A percentile compares a stretch with the other conserved stretches of the same genome.
These are phyloP conservation scores for Exophiala lecanii-corni DNA, from an alignment of 2,329 filamentous ascomycete genomes.

Conservation along the genomic window DNA sequence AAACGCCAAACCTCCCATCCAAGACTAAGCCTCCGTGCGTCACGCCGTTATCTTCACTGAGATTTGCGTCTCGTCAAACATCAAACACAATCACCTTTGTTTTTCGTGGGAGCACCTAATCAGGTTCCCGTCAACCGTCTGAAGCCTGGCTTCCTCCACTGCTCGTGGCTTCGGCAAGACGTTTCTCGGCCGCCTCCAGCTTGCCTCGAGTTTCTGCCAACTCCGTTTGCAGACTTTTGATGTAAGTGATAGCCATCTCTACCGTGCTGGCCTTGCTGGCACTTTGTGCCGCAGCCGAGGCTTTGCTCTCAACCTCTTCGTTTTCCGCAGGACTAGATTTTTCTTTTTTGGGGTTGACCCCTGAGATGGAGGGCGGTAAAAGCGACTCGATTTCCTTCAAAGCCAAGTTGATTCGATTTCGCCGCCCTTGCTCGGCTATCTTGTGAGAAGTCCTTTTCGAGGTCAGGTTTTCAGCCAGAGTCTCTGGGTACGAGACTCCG, in stretches of 20 bases:
- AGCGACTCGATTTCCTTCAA: conserved; percentile 85
- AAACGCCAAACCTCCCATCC: too few relatives aligned
- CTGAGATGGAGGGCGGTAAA: conserved; percentile 58
- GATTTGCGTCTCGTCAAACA: too few relatives aligned
- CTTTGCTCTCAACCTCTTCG: conserved; percentile 39
- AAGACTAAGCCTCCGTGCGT: too few relatives aligned
- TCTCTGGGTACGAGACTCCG: conserved; percentile 83
- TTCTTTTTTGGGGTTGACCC: conserved; percentile 33
- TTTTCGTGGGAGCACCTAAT: too few relatives aligned
- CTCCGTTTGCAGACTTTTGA: conserved; percentile 76
- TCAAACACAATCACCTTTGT: too few relatives aligned
- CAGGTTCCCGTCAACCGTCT: conserved; percentile 7
- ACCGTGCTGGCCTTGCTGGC: conserved; percentile 96
- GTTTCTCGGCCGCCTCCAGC: conserved; percentile 62
- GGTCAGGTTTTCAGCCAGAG: conserved; percentile 86
- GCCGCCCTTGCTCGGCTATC: conserved; percentile 89
- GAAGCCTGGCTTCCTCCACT: conserved; percentile 21
- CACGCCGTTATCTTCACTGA: too few relatives aligned
- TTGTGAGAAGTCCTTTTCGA: conserved; percentile 98
- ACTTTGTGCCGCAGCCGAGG: conserved; percentile 45
- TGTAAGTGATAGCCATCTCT: conserved; percentile 94
- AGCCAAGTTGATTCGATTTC: conserved; percentile 92
- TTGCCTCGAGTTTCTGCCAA: conserved; percentile 60
- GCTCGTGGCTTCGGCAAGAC: conserved; percentile 38
- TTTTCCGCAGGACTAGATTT: conserved; percentile 29